Percentiles rank a stretch among this genome's conserved stretches.
Conservation (phyloP, 2,329 filamentous ascomycete species). For the Epicoccum sorghinum region DNA sequence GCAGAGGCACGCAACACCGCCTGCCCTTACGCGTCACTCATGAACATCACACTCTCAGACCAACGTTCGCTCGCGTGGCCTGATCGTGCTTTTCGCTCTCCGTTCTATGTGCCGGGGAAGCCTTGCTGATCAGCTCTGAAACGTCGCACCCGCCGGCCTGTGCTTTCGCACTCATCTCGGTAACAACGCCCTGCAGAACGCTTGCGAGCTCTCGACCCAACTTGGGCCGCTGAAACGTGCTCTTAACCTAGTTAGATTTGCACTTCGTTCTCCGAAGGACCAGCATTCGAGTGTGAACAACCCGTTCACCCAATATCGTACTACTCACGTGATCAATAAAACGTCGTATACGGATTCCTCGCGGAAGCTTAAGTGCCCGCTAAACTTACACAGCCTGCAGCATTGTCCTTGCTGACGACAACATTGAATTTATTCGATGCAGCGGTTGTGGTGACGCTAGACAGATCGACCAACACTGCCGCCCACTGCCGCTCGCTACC, state of each 20-base stretch:
- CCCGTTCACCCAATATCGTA: slow-evolving; percentile 6
- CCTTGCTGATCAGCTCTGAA: slow-evolving; percentile 33
- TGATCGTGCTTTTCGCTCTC: slow-evolving; percentile 16
- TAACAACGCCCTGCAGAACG: slow-evolving; percentile 31
- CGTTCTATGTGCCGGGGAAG: slow-evolving; percentile 34
- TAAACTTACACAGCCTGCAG: not conserved
- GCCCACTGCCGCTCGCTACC: slow-evolving; percentile 11
- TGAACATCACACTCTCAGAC: slow-evolving; percentile 1
- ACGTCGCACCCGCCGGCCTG: slow-evolving; percentile 35
- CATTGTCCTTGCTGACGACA: not conserved
- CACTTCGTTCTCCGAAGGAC: slow-evolving; percentile 26
- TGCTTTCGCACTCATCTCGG: slow-evolving; percentile 36
- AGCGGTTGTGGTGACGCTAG: not conserved
- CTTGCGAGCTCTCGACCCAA: slow-evolving; percentile 24
- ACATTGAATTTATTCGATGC: not conserved
- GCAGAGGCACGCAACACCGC: slow-evolving; percentile 9
- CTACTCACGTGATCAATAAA: too few species aligned
- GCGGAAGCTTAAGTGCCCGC: not conserved
- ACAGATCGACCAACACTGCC: not conserved
- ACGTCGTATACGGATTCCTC: not conserved
- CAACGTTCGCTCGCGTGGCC: slow-evolving; percentile 12
- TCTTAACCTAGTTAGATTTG: slow-evolving; percentile 26
- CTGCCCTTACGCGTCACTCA: slow-evolving; percentile 12
- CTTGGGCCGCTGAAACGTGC: slow-evolving; percentile 30
- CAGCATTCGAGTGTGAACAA: slow-evolving; percentile 10